Evolutionary conservation across 1,284 basidiomycete species (phyloP), one percentile per base, ranked within the genome.

Genomic region (Ganoderma lucidum): DNA sequence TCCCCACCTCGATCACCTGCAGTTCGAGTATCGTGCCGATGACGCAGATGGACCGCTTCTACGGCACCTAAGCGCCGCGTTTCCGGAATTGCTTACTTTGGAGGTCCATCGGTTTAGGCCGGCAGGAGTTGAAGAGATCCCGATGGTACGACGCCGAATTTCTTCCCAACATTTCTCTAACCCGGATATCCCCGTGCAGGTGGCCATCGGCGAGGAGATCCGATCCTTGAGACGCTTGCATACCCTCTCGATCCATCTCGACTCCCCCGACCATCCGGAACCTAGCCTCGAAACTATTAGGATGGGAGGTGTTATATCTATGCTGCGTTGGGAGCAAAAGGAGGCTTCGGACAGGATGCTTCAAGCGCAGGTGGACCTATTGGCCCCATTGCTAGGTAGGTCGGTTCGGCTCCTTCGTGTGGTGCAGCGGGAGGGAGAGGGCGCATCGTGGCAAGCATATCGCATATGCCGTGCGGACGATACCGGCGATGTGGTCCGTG

Each of bases 41-140:
- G 6, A 35, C 6, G 45, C 37, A 2, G 62, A 63, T 8, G 2
- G 9, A 2, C 19, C 28, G 8, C 28, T 63, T 12, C 35, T 63
- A 3, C 17, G 5, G 44, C 3, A 32, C 10, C 30, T 51, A 1
- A 12, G 19, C 32, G 15, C 2, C 14, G 28, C 28, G 32, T 63
- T 51, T n/a, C 62, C 62, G 9, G 32, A 12, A 3, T 19, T 63
- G 30, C 45, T 44, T 9, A 51, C 45, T 3, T 15, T 63, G 28
- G 62, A 63, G 45, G 3, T 63, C 6, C 62, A 63, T 6, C 62
- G 44, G 6, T 51, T 48, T 32, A 15, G 53, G 30, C 53, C 30
- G 6, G 6, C 5, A 0, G 53, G 53, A 32, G 53, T 55, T 6
- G 30, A 32, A 15, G 30, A 55, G 1, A 19, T 55, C 14, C 53